Evolutionary conservation across 306 rosid genomes (phyloP), one percentile per base, ranked within the genome.

Genomic region (Luffa acutangula): DNA sequence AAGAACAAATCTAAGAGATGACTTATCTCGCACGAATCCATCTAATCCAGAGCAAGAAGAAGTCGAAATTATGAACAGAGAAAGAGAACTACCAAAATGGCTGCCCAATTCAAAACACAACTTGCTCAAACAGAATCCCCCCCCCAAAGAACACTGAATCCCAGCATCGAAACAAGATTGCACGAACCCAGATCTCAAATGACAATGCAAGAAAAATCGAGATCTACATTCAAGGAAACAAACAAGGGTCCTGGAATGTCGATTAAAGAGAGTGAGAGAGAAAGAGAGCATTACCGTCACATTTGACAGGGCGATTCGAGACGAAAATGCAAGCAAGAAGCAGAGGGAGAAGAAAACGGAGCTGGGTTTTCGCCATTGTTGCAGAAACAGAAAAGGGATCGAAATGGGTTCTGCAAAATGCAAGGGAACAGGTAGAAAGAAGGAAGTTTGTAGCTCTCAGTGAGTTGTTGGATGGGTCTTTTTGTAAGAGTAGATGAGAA

Each of bases 261-360:
- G 63, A 75, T 0, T 15, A 51, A 52, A 48, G 62, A 51, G 31
- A 45, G 10, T 0, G 58, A 73, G 21, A 5, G 64, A 52, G 48
- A 34, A n/a, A 75, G 64, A 9, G 25, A 4, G 18, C 10, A 39
- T 57, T 76, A 76, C 80, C 70, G 31, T 76, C 80, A 33, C 80
- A 76, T 39, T 58, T 37, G 69, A 41, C 80, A 9, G 53, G 69
- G 53, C 8, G 80, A 76, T 76, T 57, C 15, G 53, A 41, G 0
- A 76, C 10, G 69, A 76, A 18, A 14, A 76, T 57, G 80, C 8
- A 76, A 11, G 80, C 80, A 12, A 76, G 80, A 11, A 76, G 80
- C 65, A 76, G 11, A 7, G 80, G 41, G 49, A 76, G 37, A 37
- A 76, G 54, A 76, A 76, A 76, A 76, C 54, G 20, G 70, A 76